Evolutionary conservation across 1,139 yeast genomes (phyloP).

Genomic region (Yamadazyma epiphylla): DNA sequence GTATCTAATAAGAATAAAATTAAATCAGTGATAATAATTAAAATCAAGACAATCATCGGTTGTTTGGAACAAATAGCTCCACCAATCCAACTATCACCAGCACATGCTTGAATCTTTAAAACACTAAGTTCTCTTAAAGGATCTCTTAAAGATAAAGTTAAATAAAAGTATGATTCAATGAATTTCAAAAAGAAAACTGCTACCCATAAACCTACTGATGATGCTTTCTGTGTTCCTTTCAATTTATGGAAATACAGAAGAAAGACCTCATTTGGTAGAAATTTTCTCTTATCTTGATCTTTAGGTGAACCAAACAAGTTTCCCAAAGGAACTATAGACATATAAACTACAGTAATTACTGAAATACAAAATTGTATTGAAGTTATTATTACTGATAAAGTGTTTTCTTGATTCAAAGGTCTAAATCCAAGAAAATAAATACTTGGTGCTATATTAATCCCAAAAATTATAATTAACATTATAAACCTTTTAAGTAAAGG

Average conservation of each 20-base stretch:
- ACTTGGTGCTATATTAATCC: constrained; percentile 36
- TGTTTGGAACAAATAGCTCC: constrained; percentile 35
- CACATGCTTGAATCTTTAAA: constrained; percentile 37
- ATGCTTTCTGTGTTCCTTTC: constrained; percentile 33
- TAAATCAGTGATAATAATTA: constrained; percentile 40
- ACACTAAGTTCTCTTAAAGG: constrained; percentile 45
- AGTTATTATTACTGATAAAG: constrained; percentile 33
- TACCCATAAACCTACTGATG: constrained; percentile 47
- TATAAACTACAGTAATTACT: constrained; percentile 35
- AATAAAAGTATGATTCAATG: constrained; percentile 48
- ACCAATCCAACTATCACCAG: constrained; percentile 44
- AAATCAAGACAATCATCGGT: constrained; percentile 31
- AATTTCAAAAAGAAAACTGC: constrained; percentile 45
- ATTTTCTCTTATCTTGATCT: constrained; percentile 23
- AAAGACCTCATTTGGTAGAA: constrained; percentile 32
- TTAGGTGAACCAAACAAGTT: constrained; percentile 25
- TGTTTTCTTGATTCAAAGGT: constrained; percentile 22
- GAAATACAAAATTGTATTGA: constrained; percentile 44
- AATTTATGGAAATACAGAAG: constrained; percentile 33
- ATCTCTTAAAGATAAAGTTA: constrained; percentile 45
- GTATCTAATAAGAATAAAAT: constrained; percentile 51
- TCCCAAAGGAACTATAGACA: constrained; percentile 45
- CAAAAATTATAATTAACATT: constrained; percentile 24
- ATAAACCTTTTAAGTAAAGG: constrained; percentile 34
- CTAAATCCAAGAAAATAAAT: constrained; percentile 30